phyloP scores from a whole-genome alignment of 192 early-diverging fungal species.

The Diversispora eburnea region DNA sequence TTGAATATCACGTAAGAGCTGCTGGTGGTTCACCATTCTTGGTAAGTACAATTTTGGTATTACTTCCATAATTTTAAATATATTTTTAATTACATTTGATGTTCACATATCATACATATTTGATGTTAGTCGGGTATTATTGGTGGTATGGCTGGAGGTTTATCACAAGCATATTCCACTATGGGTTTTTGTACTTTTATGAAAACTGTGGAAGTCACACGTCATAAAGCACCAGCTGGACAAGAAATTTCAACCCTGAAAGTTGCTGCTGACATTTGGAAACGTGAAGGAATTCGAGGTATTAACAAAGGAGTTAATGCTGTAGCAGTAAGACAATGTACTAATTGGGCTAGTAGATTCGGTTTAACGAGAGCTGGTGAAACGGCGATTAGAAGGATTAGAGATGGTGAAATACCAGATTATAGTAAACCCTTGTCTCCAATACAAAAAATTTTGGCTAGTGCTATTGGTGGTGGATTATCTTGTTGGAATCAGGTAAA shows the following conservation, averaged over 20 bases:
- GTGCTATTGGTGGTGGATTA: constrained; percentile 83
- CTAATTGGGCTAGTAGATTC: constrained; percentile 98
- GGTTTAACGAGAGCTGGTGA: constrained; percentile 77
- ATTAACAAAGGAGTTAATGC: constrained; percentile 99
- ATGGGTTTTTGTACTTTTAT: constrained; percentile 99
- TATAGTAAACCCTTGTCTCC: constrained; percentile 39
- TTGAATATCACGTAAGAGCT: constrained; percentile 49
- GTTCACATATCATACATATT: no score
- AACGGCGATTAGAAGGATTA: constrained; percentile 59
- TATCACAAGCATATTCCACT: constrained; percentile 94
- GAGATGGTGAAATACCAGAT: constrained; percentile 43
- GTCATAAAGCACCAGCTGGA: constrained; percentile 74
- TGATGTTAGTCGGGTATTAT: constrained; percentile 70
- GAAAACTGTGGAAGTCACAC: constrained; percentile 98
- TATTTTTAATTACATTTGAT: not conserved
- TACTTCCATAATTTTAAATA: not conserved
- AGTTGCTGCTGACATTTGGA: constrained; percentile 87
- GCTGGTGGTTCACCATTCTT: constrained; percentile 56
- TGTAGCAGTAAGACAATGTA: constrained; percentile 95
- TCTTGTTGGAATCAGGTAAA: constrained; percentile 87
- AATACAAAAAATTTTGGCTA: constrained; percentile 69
- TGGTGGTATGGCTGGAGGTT: constrained; percentile 93
- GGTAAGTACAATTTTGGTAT: constrained; percentile 28
- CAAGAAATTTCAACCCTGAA: constrained; percentile 68
- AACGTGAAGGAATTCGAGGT: constrained; percentile 88